These are phyloP conservation scores for Penicillium griseofulvum DNA, from an alignment of 2,329 filamentous ascomycete genomes.

Conservation along the genomic window DNA sequence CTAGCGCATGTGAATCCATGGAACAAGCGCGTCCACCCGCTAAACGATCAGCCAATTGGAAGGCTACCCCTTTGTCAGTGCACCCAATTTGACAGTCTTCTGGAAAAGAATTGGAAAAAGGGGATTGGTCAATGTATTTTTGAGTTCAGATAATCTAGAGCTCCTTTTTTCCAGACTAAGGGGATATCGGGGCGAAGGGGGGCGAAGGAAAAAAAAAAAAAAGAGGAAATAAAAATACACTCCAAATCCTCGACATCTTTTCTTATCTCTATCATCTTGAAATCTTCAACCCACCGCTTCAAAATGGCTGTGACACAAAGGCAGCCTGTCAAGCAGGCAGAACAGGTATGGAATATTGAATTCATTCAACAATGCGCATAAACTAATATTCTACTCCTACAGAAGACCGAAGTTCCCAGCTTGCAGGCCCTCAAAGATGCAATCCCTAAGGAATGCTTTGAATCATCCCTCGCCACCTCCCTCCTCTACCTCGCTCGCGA, in stretches of 20 bases:
- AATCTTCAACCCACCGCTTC: background rate
- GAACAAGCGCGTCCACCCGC: slow-evolving; percentile 1
- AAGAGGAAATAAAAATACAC: background rate
- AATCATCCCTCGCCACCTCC: slow-evolving; percentile 53
- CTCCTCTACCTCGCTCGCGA: slow-evolving; percentile 59
- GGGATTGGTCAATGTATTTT: background rate
- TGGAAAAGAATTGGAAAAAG: slow-evolving; percentile 7
- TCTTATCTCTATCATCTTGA: background rate
- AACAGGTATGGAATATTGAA: background rate
- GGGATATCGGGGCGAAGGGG: slow-evolving; percentile 5
- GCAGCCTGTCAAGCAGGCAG: slow-evolving; percentile 4
- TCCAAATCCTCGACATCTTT: background rate
- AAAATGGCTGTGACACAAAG: slow-evolving; percentile 4
- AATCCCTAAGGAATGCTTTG: slow-evolving; percentile 62
- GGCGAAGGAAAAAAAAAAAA: background rate
- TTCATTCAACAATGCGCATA: background rate
- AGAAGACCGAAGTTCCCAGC: slow-evolving; percentile 4
- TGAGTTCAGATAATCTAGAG: slow-evolving; percentile 2
- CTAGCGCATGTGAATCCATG: slow-evolving; percentile 7
- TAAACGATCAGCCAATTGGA: background rate
- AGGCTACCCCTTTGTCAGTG: background rate
- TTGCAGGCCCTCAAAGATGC: slow-evolving; percentile 38
- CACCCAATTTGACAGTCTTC: slow-evolving; percentile 7
- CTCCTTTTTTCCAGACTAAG: slow-evolving; percentile 1
- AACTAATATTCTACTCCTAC: background rate